Evolutionary conservation across 805 yeast species (phyloP), one percentile per base, ranked within the genome.

Genomic region (Yamadazyma takamatsuzukensis): DNA sequence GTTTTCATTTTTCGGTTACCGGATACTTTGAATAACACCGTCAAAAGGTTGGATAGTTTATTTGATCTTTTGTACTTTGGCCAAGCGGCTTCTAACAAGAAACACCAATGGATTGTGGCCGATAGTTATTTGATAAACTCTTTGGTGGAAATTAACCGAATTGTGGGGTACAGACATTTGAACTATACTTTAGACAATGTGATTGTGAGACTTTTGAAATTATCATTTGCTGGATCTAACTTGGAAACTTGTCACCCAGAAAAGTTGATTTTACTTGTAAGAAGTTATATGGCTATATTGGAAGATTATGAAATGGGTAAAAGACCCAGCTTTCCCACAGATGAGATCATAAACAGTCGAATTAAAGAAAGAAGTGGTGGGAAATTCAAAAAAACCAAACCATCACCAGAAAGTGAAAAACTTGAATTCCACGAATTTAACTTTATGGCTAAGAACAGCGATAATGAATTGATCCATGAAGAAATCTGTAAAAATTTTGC

Each of bases 1-100:
- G 95, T 89, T 0, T 93, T 84, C 51, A 61, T 88, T 15, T 86
- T 80, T 56, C 68, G 97, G 41, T 78, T 88, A 43, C 76, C 95
- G 0, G 98, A 94, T 45, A 83, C 97, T 0, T 61, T 90, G 45
- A 93, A 90, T 52, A 81, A 84, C 37, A 88, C 95, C 0, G 78
- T 89, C 3, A 80, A 88, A 48, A 81, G 80, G 34, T 66, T 93
- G 30, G 95, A 83, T 37, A 49, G 60, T 2, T 59, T 93, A 21
- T 77, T 81, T 36, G 71, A 73, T 30, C 40, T 75, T 4, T 54
- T 84, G 25, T 62, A 89, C 15, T 70, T 72, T 31, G 72, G 67
- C 34, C 47, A 53, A 9, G 53, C 45, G 16, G 48, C 56, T 2
- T 39, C 53, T 10, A 61, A 62, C 24, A 74, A 72, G 37, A 85